phyloP scores from a whole-genome alignment of 139 green algal genomes.

The Chlamydomonas sp. region DNA sequence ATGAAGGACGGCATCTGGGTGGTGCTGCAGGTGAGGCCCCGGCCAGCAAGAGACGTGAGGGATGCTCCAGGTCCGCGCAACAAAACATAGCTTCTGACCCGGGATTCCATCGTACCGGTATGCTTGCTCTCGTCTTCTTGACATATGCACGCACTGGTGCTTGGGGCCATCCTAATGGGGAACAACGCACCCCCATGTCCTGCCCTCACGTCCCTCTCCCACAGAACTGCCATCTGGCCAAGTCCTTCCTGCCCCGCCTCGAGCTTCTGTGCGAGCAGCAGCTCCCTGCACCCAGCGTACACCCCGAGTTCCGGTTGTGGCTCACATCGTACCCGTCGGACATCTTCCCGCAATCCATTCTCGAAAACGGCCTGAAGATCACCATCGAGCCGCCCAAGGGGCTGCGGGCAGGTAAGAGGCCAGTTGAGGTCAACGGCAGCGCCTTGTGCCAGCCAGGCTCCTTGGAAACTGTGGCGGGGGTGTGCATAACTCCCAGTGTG shows the following conservation, averaged over 20 bases:
- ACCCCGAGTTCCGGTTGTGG: conserved; percentile 83
- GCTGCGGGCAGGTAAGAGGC: conserved; percentile 48
- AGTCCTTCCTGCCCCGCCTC: conserved; percentile 74
- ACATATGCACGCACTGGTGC: no score
- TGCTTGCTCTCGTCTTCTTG: no score
- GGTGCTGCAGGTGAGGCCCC: conserved; percentile 64
- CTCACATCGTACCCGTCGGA: conserved; percentile 74
- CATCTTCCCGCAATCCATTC: conserved; percentile 69
- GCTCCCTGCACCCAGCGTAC: conserved; percentile 14
- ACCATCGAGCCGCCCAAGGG: conserved; percentile 75
- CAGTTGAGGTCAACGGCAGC: no score
- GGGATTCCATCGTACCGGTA: no score
- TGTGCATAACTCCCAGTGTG: no score
- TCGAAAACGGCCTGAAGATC: conserved; percentile 81
- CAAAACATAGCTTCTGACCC: no score
- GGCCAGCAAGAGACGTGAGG: conserved; percentile 13
- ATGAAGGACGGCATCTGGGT: conserved; percentile 78
- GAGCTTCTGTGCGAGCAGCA: conserved; percentile 53
- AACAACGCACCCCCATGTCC: no score
- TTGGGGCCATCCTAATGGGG: background rate
- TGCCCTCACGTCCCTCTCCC: conserved; percentile 46
- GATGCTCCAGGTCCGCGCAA: background rate
- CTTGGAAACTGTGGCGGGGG: no score
- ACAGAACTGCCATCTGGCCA: conserved; percentile 86
- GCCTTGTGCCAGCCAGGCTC: no score